Conservation (phyloP, 495 filamentous ascomycete genomes). For the Endocarpon pusillum region DNA sequence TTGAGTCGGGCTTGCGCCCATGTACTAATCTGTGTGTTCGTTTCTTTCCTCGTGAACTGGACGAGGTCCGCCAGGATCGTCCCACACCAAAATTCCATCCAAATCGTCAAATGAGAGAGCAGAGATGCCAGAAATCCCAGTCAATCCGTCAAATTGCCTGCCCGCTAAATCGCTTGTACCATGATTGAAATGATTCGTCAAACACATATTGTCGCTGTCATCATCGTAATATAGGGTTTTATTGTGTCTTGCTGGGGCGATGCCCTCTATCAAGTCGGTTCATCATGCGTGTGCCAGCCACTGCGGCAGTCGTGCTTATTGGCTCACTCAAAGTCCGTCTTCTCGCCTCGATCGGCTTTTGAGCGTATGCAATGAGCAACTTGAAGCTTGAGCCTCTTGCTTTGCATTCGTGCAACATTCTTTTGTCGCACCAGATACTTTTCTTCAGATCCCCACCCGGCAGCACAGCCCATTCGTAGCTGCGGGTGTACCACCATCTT, state of each 20-base stretch:
- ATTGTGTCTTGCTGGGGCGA: no score
- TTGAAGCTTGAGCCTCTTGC: slow-evolving; percentile 73
- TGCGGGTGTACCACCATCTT: slow-evolving; percentile 88
- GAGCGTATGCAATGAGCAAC: slow-evolving; percentile 78
- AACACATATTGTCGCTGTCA: no score
- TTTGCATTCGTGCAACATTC: slow-evolving; percentile 69
- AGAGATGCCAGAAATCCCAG: slow-evolving; percentile 1
- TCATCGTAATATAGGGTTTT: no score
- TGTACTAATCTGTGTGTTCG: background rate
- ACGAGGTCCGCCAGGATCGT: background rate
- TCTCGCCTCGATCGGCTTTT: slow-evolving; percentile 48
- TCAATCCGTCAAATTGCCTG: background rate
- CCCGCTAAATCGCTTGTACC: slow-evolving; percentile 1
- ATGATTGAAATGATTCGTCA: no score
- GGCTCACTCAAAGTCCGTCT: slow-evolving; percentile 37
- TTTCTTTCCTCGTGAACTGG: no score
- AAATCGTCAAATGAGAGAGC: background rate
- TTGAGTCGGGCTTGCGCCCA: background rate
- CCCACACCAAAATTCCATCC: background rate
- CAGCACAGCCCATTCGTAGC: slow-evolving; percentile 60
- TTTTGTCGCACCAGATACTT: slow-evolving; percentile 70
- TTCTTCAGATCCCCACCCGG: slow-evolving; percentile 29
- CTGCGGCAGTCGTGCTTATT: background rate
- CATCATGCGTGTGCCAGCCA: background rate
- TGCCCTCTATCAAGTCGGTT: no score